A percentile compares a stretch with the other conserved stretches of the same genome.
These are phyloP conservation scores for Friedmanniomyces simplex DNA, from an alignment of 495 filamentous ascomycete species.

Conservation along the genomic window DNA sequence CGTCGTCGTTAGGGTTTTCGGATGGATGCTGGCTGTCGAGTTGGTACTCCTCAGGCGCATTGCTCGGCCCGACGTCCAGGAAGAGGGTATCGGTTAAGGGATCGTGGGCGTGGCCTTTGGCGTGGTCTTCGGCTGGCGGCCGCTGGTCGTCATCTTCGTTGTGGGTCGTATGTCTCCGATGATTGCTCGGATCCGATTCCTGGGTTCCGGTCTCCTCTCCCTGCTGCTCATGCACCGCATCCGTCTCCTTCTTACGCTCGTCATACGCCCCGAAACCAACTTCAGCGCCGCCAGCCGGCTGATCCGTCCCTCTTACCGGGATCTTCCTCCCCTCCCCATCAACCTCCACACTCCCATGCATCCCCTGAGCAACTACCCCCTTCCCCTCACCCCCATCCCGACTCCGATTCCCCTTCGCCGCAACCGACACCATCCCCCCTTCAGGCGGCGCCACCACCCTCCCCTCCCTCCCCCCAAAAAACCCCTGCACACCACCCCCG, in stretches of 20 bases:
- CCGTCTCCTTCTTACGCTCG: neutral
- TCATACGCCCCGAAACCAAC: too few species aligned
- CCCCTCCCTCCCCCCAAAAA: slow-evolving; percentile 45
- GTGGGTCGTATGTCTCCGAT: neutral
- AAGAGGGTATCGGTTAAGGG: slow-evolving; percentile 52
- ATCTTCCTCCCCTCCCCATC: too few species aligned
- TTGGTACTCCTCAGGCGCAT: too few species aligned
- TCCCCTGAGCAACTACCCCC: too few species aligned
- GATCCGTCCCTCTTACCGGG: too few species aligned
- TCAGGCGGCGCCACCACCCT: slow-evolving; percentile 45
- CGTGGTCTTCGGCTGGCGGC: slow-evolving; percentile 19
- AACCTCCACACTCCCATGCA: too few species aligned
- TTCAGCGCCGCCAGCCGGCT: too few species aligned
- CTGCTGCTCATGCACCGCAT: neutral
- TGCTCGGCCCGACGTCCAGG: slow-evolving; percentile 57
- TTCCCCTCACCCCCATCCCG: too few species aligned
- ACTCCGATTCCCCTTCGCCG: slow-evolving; percentile 40
- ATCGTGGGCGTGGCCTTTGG: slow-evolving; percentile 58
- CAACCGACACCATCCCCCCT: slow-evolving; percentile 32
- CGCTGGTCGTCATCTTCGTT: neutral
- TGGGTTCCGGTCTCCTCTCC: neutral
- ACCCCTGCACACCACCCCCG: slow-evolving; percentile 47
- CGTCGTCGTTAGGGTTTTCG: slow-evolving; percentile 16
- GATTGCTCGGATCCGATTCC: neutral
- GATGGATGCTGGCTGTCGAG: slow-evolving; percentile 18